A percentile compares a stretch with the other conserved stretches of the same genome.
phyloP scores from a whole-genome alignment of 2,329 filamentous ascomycete species.

The Dothistroma septosporum region DNA sequence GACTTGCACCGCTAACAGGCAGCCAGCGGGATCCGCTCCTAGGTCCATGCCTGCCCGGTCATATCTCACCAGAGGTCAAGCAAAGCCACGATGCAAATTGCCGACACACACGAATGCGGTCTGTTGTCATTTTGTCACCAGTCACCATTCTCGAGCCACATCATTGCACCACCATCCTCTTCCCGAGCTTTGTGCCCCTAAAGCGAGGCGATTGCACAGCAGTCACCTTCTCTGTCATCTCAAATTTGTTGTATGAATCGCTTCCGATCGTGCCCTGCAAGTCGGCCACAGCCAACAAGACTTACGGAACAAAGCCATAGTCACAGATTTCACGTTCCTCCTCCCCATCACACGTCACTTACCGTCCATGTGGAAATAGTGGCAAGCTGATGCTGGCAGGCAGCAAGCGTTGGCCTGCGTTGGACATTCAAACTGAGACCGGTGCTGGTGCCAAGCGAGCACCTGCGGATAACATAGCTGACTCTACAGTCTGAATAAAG shows the following conservation, averaged over 20 bases:
- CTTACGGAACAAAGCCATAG: neutral
- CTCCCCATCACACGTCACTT: neutral
- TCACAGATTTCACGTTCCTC: neutral
- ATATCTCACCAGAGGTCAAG: too few species aligned
- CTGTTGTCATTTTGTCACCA: too few species aligned
- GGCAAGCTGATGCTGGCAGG: neutral
- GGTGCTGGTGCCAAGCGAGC: neutral
- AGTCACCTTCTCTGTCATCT: neutral
- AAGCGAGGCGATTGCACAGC: neutral
- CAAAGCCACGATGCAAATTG: too few species aligned
- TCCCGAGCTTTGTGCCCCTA: neutral
- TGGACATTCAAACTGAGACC: neutral
- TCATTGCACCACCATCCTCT: neutral
- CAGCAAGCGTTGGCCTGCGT: neutral
- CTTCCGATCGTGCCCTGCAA: neutral
- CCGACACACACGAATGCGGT: too few species aligned
- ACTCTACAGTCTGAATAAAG: neutral
- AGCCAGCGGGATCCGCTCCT: too few species aligned
- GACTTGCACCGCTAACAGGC: too few species aligned
- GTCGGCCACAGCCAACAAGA: neutral
- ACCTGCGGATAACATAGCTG: neutral
- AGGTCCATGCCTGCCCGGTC: too few species aligned
- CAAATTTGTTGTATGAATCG: neutral
- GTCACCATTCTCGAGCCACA: neutral
- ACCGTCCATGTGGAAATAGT: neutral